These are phyloP conservation scores for Podospora anserina DNA, from an alignment of 495 filamentous ascomycete genomes.

Conservation along the genomic window DNA sequence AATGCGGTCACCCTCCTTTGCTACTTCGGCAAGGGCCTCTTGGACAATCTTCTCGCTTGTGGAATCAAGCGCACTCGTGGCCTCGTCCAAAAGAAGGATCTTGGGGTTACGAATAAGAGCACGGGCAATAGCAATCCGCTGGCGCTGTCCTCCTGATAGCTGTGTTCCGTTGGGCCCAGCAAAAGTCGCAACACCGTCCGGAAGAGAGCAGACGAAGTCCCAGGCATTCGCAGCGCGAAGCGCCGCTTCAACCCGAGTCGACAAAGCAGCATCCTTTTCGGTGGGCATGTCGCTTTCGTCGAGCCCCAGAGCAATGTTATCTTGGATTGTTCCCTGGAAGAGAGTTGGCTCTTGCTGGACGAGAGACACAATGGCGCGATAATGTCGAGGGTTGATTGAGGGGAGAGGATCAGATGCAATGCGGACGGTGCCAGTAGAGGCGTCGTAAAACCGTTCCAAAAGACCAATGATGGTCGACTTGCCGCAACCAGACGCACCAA, in stretches of 20 bases:
- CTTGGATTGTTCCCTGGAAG: conserved; percentile 52
- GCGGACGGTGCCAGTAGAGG: conserved; percentile 50
- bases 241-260: conserved; percentile 51
- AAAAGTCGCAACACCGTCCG: conserved; percentile 54
- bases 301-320: conserved; percentile 56
- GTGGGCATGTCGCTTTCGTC: conserved; percentile 22
- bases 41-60: conserved; percentile 70
- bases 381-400: conserved; percentile 34
- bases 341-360: conserved; percentile 40
- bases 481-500: conserved; percentile 41
- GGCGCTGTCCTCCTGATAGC: conserved; percentile 73
- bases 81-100: conserved; percentile 73
- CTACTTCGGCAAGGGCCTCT: conserved; percentile 60
- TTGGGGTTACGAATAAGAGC: conserved; percentile 68
- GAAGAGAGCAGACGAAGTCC: conserved; percentile 59
- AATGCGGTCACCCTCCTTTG: conserved; percentile 52
- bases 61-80: conserved; percentile 70
- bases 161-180: conserved; percentile 59
- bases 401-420: conserved; percentile 46
- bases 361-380: conserved; percentile 39
- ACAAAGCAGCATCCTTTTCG: conserved; percentile 14
- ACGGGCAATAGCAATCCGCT: conserved; percentile 71
- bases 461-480: conserved; percentile 46
- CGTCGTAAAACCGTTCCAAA: conserved; percentile 61
- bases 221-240: conserved; percentile 58